These are phyloP conservation scores for Garcia nutans DNA, from an alignment of 345 rosid species.

Conservation along the genomic window DNA sequence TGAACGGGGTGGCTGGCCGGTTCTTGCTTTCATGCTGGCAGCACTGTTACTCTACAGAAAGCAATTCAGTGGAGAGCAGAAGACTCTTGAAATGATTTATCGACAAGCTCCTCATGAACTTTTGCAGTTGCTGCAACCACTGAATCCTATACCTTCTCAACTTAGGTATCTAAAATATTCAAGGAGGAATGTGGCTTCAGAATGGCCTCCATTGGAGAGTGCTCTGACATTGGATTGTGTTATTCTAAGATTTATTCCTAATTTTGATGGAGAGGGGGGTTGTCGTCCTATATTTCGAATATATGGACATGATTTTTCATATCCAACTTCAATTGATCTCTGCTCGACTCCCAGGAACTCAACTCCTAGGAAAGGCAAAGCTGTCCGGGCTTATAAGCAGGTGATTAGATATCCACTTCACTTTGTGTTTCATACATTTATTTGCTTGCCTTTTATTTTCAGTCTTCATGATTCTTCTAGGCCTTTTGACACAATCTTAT, in stretches of 20 bases:
- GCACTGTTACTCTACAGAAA: slow-evolving; percentile 78
- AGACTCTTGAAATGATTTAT: slow-evolving; percentile 90
- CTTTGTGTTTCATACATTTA: background rate
- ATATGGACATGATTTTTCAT: slow-evolving; percentile 79
- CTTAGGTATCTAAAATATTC: slow-evolving; percentile 84
- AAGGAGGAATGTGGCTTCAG: slow-evolving; percentile 77
- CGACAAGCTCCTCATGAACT: slow-evolving; percentile 91
- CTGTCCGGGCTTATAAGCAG: slow-evolving; percentile 72
- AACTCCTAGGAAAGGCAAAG: slow-evolving; percentile 63
- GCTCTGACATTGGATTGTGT: slow-evolving; percentile 87
- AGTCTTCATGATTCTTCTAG: background rate
- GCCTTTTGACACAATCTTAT: background rate
- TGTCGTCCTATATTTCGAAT: slow-evolving; percentile 81
- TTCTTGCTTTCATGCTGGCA: slow-evolving; percentile 81
- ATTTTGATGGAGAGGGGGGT: slow-evolving; percentile 71
- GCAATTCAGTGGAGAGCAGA: slow-evolving; percentile 78
- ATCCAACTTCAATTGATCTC: slow-evolving; percentile 53
- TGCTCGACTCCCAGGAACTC: slow-evolving; percentile 58
- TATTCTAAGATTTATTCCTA: slow-evolving; percentile 72
- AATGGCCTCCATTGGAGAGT: slow-evolving; percentile 95
- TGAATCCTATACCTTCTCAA: slow-evolving; percentile 90
- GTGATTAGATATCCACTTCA: slow-evolving; percentile 30
- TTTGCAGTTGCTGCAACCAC: slow-evolving; percentile 64
- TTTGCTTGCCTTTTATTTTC: background rate
- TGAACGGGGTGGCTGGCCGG: slow-evolving; percentile 86